Evolutionary conservation across 495 filamentous ascomycete genomes (phyloP).

Genomic region (Aspergillus bridgeri): DNA sequence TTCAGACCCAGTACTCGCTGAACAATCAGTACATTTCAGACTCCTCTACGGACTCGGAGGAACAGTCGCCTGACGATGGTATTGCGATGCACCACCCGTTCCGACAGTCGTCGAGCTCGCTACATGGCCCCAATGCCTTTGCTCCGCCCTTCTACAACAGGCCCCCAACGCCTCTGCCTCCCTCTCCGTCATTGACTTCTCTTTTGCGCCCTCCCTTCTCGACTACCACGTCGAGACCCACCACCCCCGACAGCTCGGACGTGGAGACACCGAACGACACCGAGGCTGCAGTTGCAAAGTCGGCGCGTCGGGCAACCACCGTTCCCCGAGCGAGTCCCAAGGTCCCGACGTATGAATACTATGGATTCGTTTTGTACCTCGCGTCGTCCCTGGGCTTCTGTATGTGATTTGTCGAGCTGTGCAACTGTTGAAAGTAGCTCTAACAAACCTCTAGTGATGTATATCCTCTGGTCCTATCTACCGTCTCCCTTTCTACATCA

Average conservation of each 20-base stretch:
- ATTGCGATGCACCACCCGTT: constrained; percentile 41
- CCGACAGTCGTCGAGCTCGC: constrained; percentile 40
- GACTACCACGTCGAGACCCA: constrained; percentile 74
- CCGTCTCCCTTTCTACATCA: constrained; percentile 89
- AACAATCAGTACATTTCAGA: constrained; percentile 41
- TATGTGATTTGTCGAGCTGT: constrained; percentile 23
- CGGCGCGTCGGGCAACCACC: constrained; percentile 61
- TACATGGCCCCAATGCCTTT: constrained; percentile 56
- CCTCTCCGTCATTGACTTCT: constrained; percentile 91
- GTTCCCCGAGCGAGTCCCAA: constrained; percentile 86
- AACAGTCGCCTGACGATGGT: constrained; percentile 29
- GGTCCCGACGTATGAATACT: constrained; percentile 98
- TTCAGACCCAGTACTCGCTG: constrained; percentile 45
- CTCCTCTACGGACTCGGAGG: constrained; percentile 36
- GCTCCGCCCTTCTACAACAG: constrained; percentile 87
- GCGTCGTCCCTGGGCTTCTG: constrained; percentile 73
- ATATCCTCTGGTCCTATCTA: constrained; percentile 91
- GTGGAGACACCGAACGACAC: constrained; percentile 66
- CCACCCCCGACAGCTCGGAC: constrained; percentile 87
- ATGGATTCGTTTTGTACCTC: constrained; percentile 94
- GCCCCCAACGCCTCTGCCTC: constrained; percentile 84
- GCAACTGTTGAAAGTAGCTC: too few relatives aligned
- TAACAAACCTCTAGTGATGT: constrained; percentile 68
- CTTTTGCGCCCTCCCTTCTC: constrained; percentile 76
- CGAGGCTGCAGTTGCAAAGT: constrained; percentile 60